Percentiles rank a stretch among this genome's conserved stretches.
phyloP scores from a whole-genome alignment of 129 eudicot genomes.

The Artemisia tridentata region DNA sequence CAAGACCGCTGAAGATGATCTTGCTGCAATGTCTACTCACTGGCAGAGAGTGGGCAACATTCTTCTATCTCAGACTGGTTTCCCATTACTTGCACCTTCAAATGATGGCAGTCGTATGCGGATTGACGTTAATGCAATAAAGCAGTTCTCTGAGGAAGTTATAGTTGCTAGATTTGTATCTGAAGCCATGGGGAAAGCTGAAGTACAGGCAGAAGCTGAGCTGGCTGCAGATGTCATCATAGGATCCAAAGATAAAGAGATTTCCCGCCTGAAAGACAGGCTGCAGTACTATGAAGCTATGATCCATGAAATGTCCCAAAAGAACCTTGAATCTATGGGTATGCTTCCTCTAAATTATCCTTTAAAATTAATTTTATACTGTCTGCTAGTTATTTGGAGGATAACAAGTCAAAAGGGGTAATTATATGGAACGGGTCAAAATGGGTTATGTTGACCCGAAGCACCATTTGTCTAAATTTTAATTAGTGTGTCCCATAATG shows the following conservation, averaged over 20 bases:
- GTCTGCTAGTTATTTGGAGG: too few relatives aligned
- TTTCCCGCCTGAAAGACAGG: slow-evolving; percentile 53
- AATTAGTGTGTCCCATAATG: neutral
- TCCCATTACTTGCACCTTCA: slow-evolving; percentile 37
- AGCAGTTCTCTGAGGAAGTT: slow-evolving; percentile 50
- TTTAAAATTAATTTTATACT: neutral
- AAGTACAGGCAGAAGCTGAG: slow-evolving; percentile 63
- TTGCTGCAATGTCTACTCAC: slow-evolving; percentile 41
- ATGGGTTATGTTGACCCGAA: neutral
- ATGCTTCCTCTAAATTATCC: slow-evolving; percentile 9
- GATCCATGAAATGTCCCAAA: slow-evolving; percentile 71
- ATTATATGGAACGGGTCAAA: neutral
- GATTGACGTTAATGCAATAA: slow-evolving; percentile 40
- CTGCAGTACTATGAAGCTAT: slow-evolving; percentile 67
- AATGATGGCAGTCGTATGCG: slow-evolving; percentile 21
- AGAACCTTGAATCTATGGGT: slow-evolving; percentile 67
- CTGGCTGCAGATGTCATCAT: slow-evolving; percentile 45
- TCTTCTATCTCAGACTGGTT: slow-evolving; percentile 41
- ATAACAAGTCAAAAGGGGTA: neutral
- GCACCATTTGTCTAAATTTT: neutral
- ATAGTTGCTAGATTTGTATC: slow-evolving; percentile 49
- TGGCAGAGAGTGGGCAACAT: slow-evolving; percentile 46
- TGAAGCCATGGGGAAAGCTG: slow-evolving; percentile 62
- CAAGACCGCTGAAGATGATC: slow-evolving; percentile 52
- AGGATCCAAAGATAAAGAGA: slow-evolving; percentile 62